phyloP scores from a whole-genome alignment of 805 yeast species.

The Yamadazyma paraphyllophila region DNA sequence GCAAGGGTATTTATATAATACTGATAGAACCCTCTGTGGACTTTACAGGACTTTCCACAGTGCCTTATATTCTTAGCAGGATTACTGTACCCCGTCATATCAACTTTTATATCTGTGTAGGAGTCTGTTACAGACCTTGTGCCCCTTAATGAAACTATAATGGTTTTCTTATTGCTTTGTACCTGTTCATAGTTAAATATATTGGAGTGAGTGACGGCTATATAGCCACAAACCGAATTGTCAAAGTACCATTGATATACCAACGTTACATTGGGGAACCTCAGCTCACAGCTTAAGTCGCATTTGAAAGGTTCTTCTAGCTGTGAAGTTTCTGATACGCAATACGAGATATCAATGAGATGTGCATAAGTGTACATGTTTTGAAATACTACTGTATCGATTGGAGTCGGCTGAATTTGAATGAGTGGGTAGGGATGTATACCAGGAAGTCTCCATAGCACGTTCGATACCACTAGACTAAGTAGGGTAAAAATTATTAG shows the following conservation, averaged over 20 bases:
- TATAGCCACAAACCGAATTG: constrained; percentile 38
- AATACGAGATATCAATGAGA: constrained; percentile 43
- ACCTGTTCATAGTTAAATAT: constrained; percentile 20
- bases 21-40: constrained; percentile 37
- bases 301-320: constrained; percentile 41
- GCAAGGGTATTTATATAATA: constrained; percentile 28
- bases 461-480: neutral
- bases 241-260: constrained; percentile 42
- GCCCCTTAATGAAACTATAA: constrained; percentile 40
- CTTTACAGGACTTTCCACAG: constrained; percentile 34
- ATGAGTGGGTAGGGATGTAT: neutral
- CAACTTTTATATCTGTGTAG: constrained; percentile 37
- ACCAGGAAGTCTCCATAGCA: neutral
- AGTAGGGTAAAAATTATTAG: too few relatives aligned
- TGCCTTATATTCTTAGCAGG: constrained; percentile 19
- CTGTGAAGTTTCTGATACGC: constrained; percentile 29
- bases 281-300: constrained; percentile 30
- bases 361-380: constrained; percentile 39
- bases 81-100: constrained; percentile 30
- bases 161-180: constrained; percentile 20
- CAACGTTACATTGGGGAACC: constrained; percentile 36
- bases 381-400: constrained; percentile 24
- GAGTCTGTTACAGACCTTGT: constrained; percentile 42
- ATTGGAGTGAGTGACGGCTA: constrained; percentile 30
- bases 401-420: constrained; percentile 13